These are phyloP conservation scores for Populus trichocarpa DNA, from an alignment of 441 rosid species.

Conservation along the genomic window DNA sequence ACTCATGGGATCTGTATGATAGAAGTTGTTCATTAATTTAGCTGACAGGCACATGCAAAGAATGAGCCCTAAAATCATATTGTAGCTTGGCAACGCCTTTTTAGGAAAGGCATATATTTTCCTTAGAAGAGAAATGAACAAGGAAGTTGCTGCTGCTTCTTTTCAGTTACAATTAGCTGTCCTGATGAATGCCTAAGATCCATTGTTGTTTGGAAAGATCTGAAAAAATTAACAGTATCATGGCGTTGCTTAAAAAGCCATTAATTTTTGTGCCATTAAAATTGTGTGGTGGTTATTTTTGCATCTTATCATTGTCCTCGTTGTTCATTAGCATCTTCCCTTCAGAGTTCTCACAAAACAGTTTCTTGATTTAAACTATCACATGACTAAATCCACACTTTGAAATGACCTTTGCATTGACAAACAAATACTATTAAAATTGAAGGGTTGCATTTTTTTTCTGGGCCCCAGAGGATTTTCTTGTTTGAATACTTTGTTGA, in stretches of 20 bases:
- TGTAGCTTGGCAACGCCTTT: neutral
- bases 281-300: neutral
- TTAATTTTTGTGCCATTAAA: neutral
- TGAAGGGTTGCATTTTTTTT: constrained; percentile 7
- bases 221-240: constrained; percentile 5
- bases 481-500: neutral
- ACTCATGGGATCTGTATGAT: neutral
- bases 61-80: neutral
- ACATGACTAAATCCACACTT: neutral
- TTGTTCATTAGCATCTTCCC: neutral
- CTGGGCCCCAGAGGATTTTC: neutral
- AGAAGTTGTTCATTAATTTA: neutral
- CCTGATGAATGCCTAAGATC: neutral
- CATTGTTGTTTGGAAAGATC: neutral
- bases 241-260: neutral
- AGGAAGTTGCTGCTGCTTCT: neutral
- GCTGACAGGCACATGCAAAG: neutral
- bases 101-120: neutral
- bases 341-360: neutral
- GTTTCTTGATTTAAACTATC: neutral
- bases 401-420: constrained; percentile 1
- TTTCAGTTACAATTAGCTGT: neutral
- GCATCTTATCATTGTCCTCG: neutral
- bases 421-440: neutral
- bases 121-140: neutral